phyloP scores from a whole-genome alignment of 169 alveolate species.

The Eimeria necatrix region DNA sequence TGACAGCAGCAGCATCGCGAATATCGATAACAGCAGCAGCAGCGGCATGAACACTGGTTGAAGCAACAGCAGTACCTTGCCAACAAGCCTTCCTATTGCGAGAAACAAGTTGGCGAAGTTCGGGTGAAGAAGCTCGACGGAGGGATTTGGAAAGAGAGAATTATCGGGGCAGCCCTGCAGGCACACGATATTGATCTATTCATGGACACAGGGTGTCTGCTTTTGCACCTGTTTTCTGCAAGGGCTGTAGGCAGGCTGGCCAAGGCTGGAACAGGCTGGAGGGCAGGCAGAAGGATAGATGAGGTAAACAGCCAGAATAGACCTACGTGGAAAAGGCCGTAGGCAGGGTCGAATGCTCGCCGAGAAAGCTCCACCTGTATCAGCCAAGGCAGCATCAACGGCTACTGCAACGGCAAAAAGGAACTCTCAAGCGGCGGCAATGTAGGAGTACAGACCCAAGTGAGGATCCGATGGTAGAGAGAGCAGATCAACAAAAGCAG shows the following conservation, averaged over 20 bases:
- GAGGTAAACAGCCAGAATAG: neutral
- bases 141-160: constrained; percentile 86
- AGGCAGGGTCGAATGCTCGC: constrained; percentile 92
- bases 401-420: neutral
- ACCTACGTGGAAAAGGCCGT: constrained; percentile 89
- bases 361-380: constrained; percentile 86
- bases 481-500: neutral
- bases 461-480: neutral
- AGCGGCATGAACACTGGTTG: neutral
- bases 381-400: neutral
- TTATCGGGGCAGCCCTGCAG: constrained; percentile 82
- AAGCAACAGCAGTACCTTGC: constrained; percentile 84
- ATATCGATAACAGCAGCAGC: neutral
- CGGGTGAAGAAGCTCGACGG: constrained; percentile 82
- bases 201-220: neutral
- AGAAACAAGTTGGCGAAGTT: constrained; percentile 85
- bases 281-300: neutral
- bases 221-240: neutral
- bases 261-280: neutral
- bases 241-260: neutral
- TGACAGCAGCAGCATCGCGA: neutral
- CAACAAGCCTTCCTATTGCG: constrained; percentile 92
- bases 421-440: neutral
- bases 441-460: neutral
- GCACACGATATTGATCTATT: neutral